These are phyloP conservation scores for Euclidium syriacum DNA, from an alignment of 345 rosid genomes.

Conservation along the genomic window DNA sequence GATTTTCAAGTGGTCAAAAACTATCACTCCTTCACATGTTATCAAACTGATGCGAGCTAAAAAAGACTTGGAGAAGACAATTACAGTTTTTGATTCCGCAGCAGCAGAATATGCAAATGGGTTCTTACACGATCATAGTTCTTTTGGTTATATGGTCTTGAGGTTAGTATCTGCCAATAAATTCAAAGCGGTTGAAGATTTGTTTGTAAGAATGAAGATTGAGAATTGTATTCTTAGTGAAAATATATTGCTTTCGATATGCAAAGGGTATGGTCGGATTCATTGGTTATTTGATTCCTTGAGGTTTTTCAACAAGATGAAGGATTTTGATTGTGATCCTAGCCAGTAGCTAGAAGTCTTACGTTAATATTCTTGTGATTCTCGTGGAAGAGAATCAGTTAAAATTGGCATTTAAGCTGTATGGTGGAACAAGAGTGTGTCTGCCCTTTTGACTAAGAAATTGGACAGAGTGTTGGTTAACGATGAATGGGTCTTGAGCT, in stretches of 20 bases:
- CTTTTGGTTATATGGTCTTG: conserved; percentile 58
- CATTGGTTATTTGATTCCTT: conserved; percentile 67
- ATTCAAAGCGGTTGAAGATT: conserved; percentile 62
- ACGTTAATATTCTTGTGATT: conserved; percentile 54
- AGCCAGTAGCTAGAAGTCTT: conserved; percentile 47
- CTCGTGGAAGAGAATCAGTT: conserved; percentile 79
- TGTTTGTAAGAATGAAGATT: conserved; percentile 60
- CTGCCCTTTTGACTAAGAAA: too few species aligned
- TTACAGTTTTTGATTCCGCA: conserved; percentile 59
- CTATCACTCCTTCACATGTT: conserved; percentile 53
- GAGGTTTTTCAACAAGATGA: conserved; percentile 67
- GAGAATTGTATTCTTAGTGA: conserved; percentile 55
- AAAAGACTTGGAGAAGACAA: conserved; percentile 52
- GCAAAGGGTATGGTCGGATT: conserved; percentile 74
- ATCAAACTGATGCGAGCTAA: conserved; percentile 57
- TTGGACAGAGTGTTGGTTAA: too few species aligned
- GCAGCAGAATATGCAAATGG: conserved; percentile 71
- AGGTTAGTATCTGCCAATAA: conserved; percentile 63
- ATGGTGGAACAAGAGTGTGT: too few species aligned
- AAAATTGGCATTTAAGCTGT: conserved; percentile 58
- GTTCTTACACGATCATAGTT: conserved; percentile 47
- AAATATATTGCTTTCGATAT: conserved; percentile 56
- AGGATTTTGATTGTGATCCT: conserved; percentile 53
- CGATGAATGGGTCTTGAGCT: too few species aligned
- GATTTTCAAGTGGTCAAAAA: conserved; percentile 56